phyloP scores from a whole-genome alignment of 495 filamentous ascomycete genomes.

The Bacidia rubella region DNA sequence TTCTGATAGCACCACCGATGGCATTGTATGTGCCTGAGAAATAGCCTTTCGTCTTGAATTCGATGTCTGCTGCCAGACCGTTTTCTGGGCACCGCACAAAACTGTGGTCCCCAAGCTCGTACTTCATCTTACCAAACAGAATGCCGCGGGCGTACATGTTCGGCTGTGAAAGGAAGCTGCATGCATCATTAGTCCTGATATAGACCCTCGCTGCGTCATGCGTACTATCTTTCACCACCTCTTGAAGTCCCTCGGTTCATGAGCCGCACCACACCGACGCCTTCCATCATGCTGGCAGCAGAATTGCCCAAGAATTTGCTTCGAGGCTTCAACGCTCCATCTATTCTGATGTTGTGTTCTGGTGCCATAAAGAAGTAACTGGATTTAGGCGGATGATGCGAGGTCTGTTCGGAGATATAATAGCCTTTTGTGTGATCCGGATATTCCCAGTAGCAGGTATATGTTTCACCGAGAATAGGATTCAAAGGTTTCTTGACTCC shows the following conservation, averaged over 20 bases:
- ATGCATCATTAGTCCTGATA: constrained; percentile 8
- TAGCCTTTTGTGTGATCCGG: constrained; percentile 74
- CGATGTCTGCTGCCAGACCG: constrained; percentile 77
- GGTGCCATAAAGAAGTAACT: constrained; percentile 99
- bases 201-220: constrained; percentile 10
- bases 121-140: constrained; percentile 98
- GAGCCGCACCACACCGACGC: constrained; percentile 73
- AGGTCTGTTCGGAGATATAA: constrained; percentile 92
- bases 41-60: constrained; percentile 98
- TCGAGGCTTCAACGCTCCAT: constrained; percentile 90
- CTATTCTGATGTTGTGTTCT: constrained; percentile 86
- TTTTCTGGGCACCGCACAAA: constrained; percentile 85
- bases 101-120: constrained; percentile 94
- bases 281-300: constrained; percentile 96
- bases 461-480: constrained; percentile 89
- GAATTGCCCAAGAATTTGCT: constrained; percentile 96
- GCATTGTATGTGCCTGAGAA: constrained; percentile 94
- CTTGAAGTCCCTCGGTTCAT: constrained; percentile 55
- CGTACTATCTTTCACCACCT: constrained; percentile 79
- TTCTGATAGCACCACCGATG: constrained; percentile 84
- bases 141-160: constrained; percentile 99
- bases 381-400: constrained; percentile 95
- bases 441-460: constrained; percentile 93
- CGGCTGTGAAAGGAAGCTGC: constrained; percentile 79
- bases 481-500: constrained; percentile 98